Evolutionary conservation across 2,329 filamentous ascomycete species (phyloP).

Genomic region (Trichophyton rubrum): DNA sequence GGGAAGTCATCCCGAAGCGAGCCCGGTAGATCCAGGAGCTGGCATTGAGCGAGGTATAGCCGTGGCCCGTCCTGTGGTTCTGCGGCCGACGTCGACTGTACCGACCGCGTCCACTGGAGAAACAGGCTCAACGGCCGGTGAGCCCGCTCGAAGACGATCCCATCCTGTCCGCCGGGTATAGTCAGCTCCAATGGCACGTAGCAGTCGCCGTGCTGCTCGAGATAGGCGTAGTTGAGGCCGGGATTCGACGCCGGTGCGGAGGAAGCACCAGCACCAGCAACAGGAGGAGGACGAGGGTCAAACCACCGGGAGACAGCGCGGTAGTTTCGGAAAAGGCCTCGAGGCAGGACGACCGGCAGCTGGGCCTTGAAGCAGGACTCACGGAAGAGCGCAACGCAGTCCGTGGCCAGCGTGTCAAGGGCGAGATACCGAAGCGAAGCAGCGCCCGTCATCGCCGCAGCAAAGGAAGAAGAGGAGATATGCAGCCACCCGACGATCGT

Average conservation of each 20-base stretch:
- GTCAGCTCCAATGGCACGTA: conserved; percentile 50
- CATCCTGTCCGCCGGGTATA: neutral
- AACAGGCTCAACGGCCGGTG: conserved; percentile 49
- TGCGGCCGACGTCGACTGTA: conserved; percentile 16
- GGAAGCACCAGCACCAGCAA: too few species aligned
- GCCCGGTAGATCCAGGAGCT: conserved; percentile 55
- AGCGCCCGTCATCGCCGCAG: neutral
- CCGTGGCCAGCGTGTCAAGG: conserved; percentile 22
- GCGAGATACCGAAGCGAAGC: conserved; percentile 8
- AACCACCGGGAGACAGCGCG: conserved; percentile 53
- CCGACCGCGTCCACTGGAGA: conserved; percentile 37
- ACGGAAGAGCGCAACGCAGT: conserved; percentile 38
- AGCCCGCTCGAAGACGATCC: conserved; percentile 32
- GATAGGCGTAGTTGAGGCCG: conserved; percentile 33
- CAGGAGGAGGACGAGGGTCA: neutral
- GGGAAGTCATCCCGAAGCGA: conserved; percentile 54
- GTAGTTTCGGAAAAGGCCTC: conserved; percentile 31
- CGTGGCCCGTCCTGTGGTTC: conserved; percentile 17
- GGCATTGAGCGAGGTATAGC: conserved; percentile 80
- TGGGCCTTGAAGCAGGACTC: conserved; percentile 41
- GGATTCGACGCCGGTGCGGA: conserved; percentile 18
- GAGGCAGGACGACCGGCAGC: conserved; percentile 42
- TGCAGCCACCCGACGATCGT: neutral
- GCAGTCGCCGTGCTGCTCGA: conserved; percentile 35
- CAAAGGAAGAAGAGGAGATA: neutral